Evolutionary conservation across 257 asterid genomes (phyloP).

Genomic region (Haberlea rhodopensis): DNA sequence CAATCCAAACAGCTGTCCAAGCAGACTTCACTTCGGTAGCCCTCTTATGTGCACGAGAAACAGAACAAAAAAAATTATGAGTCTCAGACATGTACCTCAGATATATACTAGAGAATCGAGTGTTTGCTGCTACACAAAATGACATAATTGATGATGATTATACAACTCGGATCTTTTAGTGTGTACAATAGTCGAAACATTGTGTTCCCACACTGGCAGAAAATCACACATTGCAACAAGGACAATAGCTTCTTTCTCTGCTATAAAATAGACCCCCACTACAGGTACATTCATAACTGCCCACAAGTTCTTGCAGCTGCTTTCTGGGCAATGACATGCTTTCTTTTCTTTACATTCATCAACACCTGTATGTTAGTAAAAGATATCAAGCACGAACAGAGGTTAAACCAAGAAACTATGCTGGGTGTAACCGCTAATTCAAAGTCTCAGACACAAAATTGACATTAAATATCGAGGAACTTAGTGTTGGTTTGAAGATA

Average conservation of each 20-base stretch:
- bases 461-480: background rate
- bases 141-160: background rate
- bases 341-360: conserved; percentile 77
- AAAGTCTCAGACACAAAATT: background rate
- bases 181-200: background rate
- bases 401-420: background rate
- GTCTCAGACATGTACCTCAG: background rate
- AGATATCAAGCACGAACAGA: conserved; percentile 9
- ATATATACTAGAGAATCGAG: background rate
- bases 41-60: conserved; percentile 50
- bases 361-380: conserved; percentile 40
- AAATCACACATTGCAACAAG: background rate
- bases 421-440: background rate
- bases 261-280: conserved; percentile 60
- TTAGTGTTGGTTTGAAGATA: background rate
- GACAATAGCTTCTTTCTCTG: conserved; percentile 18
- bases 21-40: conserved; percentile 60
- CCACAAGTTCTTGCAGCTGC: conserved; percentile 76
- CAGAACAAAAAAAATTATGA: conserved; percentile 9
- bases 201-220: background rate
- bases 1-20: conserved; percentile 72
- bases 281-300: conserved; percentile 68
- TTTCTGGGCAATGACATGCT: conserved; percentile 78
- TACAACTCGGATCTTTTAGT: background rate
- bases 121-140: background rate